phyloP scores from a whole-genome alignment of 306 rosid species.

The Quercus parvula region DNA sequence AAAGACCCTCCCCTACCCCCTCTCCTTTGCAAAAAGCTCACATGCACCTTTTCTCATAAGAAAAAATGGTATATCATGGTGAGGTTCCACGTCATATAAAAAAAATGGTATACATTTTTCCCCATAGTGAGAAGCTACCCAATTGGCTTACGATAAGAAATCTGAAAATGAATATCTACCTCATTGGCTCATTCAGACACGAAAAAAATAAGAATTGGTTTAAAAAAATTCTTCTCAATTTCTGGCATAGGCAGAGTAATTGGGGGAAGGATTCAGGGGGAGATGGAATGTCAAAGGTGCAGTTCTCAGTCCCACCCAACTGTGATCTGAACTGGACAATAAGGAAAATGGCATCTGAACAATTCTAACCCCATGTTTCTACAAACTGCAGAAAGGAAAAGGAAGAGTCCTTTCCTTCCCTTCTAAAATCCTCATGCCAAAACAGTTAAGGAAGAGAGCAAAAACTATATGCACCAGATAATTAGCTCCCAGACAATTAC shows the following conservation, averaged over 20 bases:
- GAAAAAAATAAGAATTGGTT: background rate
- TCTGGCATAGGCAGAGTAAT: background rate
- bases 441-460: background rate
- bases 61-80: background rate
- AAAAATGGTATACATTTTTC: background rate
- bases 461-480: background rate
- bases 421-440: background rate
- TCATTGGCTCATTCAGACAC: background rate
- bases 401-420: background rate
- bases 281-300: background rate
- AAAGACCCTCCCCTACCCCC: background rate
- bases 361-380: background rate
- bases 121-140: background rate
- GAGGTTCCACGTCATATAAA: too few relatives aligned
- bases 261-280: background rate
- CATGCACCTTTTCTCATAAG: background rate
- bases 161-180: background rate
- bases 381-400: background rate
- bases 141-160: background rate
- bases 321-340: background rate
- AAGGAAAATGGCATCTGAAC: background rate
- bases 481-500: background rate
- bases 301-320: background rate
- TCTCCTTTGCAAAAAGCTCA: background rate
- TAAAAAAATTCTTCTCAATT: background rate